These are phyloP conservation scores for Trichoderma virens DNA, from an alignment of 495 filamentous ascomycete genomes.

Conservation along the genomic window DNA sequence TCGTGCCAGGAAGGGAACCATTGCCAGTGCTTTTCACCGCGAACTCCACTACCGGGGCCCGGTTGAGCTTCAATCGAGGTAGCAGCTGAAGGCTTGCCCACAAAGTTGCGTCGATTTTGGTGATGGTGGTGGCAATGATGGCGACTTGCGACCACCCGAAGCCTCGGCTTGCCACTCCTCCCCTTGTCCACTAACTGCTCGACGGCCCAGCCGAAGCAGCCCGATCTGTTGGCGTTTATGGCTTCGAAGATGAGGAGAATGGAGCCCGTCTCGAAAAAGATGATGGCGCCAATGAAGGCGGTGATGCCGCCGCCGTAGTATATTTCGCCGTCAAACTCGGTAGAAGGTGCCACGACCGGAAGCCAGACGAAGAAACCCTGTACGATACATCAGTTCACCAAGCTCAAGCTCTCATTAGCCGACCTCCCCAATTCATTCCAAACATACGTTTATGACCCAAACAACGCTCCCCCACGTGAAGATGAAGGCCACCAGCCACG, in stretches of 20 bases:
- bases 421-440: not conserved
- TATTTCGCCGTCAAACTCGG: conserved; percentile 48
- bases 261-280: conserved; percentile 57
- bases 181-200: conserved; percentile 35
- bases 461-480: conserved; percentile 48
- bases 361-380: conserved; percentile 60
- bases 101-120: conserved; percentile 13
- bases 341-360: conserved; percentile 45
- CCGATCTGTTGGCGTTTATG: conserved; percentile 55
- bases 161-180: conserved; percentile 6
- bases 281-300: conserved; percentile 60
- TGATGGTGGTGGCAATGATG: conserved; percentile 50
- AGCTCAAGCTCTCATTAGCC: no score
- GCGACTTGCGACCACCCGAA: conserved; percentile 10
- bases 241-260: conserved; percentile 61
- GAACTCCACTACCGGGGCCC: not conserved
- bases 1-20: conserved; percentile 56
- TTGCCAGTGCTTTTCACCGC: conserved; percentile 34
- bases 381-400: conserved; percentile 53
- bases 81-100: conserved; percentile 4
- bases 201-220: conserved; percentile 68
- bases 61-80: conserved; percentile 1
- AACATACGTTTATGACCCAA: not conserved
- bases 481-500: conserved; percentile 54
- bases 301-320: conserved; percentile 51